Base-by-base conservation (phyloP, 2,329 filamentous ascomycete species). In the Fusarium aywerte region DNA sequence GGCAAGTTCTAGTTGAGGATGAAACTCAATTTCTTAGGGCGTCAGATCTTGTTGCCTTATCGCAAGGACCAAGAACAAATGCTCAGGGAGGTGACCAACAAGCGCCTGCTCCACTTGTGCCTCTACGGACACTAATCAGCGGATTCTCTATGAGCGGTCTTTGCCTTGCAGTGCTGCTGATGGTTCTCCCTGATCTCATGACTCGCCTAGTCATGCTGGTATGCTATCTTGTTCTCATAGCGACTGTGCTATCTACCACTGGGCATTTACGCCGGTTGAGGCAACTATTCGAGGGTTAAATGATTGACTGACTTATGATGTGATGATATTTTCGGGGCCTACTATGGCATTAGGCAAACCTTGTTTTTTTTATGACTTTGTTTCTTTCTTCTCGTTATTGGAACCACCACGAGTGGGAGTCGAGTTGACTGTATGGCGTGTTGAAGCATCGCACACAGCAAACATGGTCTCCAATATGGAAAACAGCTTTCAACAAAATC, bases 1-100 rank as follows among this genome's bases (percentile, higher is more conserved):
- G 82, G 85, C 58, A 79, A 80, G 8, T 69, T 13, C 84, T 92
- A 44, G 84, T 84, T 35, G 82, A 87, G 38, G 73, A 78, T 10
- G 90, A 93, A 75, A 82, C 83, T 4, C 80, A 80, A 5, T 91
- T 91, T 70, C 81, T 92, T 7, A 82, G 87, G 10, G 40, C 47
- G 23, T 7, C 47, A 20, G 66, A 68, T 29, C 66, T 68, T 23
- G 25, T 67, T n/a, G 52, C 40, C 11, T 29, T 69, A 13, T 39
- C 57, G 8, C 57, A 40, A 16, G 45, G 39, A 16, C 38, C 50
- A 27, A 39, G 36, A n/a, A 21, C 60, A n/a, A 62, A 63, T 23
- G 16, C 52, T 25, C 49, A 32, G n/a, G 36, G 32, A 40, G 23
- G 31, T 38, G 39, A 49, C 15, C 62, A 66, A 25, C 54, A 42